Evolutionary conservation across 1,284 basidiomycete species (phyloP), one percentile per base, ranked within the genome.

Genomic region (Sporisorium reilianum): DNA sequence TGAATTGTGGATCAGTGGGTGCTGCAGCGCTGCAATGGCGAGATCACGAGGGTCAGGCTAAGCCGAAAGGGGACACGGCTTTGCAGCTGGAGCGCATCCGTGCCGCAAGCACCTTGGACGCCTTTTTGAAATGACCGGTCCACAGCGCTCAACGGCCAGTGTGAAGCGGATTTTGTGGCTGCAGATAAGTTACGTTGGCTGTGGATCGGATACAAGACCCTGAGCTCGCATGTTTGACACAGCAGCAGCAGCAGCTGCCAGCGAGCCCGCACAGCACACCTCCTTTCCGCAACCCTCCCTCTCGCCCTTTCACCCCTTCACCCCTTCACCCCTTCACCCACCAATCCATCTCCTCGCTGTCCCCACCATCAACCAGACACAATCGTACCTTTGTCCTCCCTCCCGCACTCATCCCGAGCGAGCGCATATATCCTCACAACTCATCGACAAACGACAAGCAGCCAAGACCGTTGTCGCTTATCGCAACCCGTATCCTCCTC

Each of bases 181-280:
- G n/a, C 46, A 20, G 46, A 48, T 32, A 48, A 30, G 36, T 23
- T n/a, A 20, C 30, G 28, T 46, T 30, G 23, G 26, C 25, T 25
- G 14, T 25, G n/a, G 45, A 46, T 28, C 45, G 45, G 18, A 18
- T 26, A 26, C 18, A 8, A 46, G 26, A 48, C 45, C 45, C 45
- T 46, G 45, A 46, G 16, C 45, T 46, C 45, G 45, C 45, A 28
- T 46, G 46, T 30, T 32, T 48, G 46, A 30, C 26, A 48, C 26
- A 26, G 44, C 14, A 26, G 28, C 45, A 46, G 23, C 45, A n/a
- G n/a, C n/a, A n/a, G n/a, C n/a, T n/a, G n/a, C n/a, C n/a, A n/a
- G n/a, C n/a, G n/a, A 16, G 16, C 26, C 25, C 26, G 45, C n/a
- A n/a, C n/a, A n/a, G n/a, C n/a, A n/a, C 45, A 46, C 26, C 45